These are phyloP conservation scores for Cyphellophora europaea DNA, from an alignment of 2,329 filamentous ascomycete species.

Conservation along the genomic window DNA sequence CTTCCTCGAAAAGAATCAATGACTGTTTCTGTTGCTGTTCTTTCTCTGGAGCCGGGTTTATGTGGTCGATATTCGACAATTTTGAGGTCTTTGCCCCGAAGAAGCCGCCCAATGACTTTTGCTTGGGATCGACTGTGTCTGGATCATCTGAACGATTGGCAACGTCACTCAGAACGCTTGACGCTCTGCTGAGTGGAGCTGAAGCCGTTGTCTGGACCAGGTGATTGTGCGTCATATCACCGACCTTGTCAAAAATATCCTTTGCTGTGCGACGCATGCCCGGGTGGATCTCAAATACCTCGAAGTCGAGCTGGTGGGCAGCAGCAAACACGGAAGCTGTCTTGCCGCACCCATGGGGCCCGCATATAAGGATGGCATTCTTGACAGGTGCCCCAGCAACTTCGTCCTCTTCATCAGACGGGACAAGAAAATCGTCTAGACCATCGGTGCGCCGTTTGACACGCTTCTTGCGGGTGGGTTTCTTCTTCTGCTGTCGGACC, in stretches of 20 bases:
- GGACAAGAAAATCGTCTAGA: slow-evolving; percentile 70
- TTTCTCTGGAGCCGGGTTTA: slow-evolving; percentile 18
- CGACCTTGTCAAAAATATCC: slow-evolving; percentile 83
- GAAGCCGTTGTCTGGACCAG: slow-evolving; percentile 50
- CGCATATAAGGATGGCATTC: slow-evolving; percentile 82
- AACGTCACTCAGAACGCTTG: slow-evolving; percentile 10
- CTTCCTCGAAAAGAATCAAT: slow-evolving; percentile 86
- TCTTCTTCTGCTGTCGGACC: slow-evolving; percentile 18
- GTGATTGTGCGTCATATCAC: slow-evolving; percentile 95
- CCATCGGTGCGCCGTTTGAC: slow-evolving; percentile 57
- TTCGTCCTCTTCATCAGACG: slow-evolving; percentile 66
- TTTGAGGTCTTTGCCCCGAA: slow-evolving; percentile 15
- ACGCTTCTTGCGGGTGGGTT: slow-evolving; percentile 41
- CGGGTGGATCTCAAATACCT: slow-evolving; percentile 90
- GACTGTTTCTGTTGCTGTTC: slow-evolving; percentile 69
- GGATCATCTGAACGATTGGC: not conserved
- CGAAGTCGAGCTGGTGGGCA: slow-evolving; percentile 83
- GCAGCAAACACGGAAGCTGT: slow-evolving; percentile 86
- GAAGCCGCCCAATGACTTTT: slow-evolving; percentile 17
- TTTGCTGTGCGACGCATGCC: slow-evolving; percentile 75
- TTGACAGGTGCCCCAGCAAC: slow-evolving; percentile 37
- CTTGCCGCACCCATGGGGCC: slow-evolving; percentile 84
- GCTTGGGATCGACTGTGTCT: slow-evolving; percentile 16
- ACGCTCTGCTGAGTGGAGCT: slow-evolving; percentile 10
- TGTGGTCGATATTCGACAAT: slow-evolving; percentile 6